Base-by-base conservation (phyloP, 2,329 filamentous ascomycete species). In the Aureobasidium subglaciale region DNA sequence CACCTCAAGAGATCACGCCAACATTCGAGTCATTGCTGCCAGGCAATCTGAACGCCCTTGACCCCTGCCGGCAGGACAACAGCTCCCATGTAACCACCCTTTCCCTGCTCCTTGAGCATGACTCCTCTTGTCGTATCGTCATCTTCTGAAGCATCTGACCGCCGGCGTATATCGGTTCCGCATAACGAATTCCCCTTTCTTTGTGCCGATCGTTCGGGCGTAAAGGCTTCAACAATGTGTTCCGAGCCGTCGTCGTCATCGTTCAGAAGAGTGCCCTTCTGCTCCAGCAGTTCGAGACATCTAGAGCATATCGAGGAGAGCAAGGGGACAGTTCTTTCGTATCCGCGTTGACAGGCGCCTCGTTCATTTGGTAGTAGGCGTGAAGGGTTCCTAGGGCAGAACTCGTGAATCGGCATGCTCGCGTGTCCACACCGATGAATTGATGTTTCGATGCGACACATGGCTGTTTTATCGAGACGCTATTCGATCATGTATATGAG, bases 381-480 rank as follows among this genome's bases (percentile, higher is more conserved):
- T 1, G 50, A 54, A 2, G 50, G 38, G 38, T 54, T 54, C 11
- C 29, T 24, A 5, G 50, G 50, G n/a, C 50, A 54, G 38, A 54
- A 54, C 27, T 54, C 50, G 22, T 54, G 50, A 29, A 54, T 54
- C 5, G 50, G 50, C 37, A 54, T 54, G 50, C 50, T 54, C 15
- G 50, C 50, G 38, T 54, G 50, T 13, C 50, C 50, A 30, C 50
- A 54, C 10, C 15, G 25, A 38, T 54, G 50, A 10, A 54, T 54
- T 8, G 50, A 54, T 4, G 50, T 54, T 27, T 54, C 50, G 16
- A 54, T 54, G 50, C 50, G 50, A 43, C 50, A 54, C 50, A 54
- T 53, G 6, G 4, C 18, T 53, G 9, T 18, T 18, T 5, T 43
- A 9, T n/a, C 29, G 8, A 27, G 15, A 16, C n/a, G 40, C 6